Evolutionary conservation across 371 early-diverging fungal species (phyloP).

Genomic region (Rhizomucor pusillus): DNA sequence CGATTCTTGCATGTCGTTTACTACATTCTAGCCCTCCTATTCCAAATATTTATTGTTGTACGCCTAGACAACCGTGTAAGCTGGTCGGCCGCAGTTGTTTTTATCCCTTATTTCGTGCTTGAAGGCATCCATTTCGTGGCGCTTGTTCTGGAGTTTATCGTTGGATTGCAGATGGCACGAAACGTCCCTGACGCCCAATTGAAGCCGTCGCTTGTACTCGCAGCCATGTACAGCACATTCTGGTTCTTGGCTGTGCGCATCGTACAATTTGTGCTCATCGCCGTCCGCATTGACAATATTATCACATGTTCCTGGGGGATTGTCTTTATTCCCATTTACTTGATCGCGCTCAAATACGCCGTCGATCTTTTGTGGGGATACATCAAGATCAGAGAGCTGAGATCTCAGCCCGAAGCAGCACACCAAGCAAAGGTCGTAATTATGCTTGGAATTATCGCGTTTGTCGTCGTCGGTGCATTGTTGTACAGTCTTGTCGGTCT

Average conservation of each 20-base stretch:
- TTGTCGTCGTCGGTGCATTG: conserved; percentile 53
- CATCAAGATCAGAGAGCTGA: conserved; percentile 36
- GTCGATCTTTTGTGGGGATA: conserved; percentile 51
- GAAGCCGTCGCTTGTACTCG: not conserved
- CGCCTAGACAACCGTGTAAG: conserved; percentile 38
- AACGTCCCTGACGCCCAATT: conserved; percentile 1
- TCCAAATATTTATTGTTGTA: conserved; percentile 57
- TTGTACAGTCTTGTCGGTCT: conserved; percentile 73
- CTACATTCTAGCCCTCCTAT: conserved; percentile 35
- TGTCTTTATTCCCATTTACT: conserved; percentile 79
- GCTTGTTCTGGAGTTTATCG: conserved; percentile 20
- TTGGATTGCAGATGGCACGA: conserved; percentile 11
- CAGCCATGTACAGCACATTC: conserved; percentile 42
- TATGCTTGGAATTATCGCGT: conserved; percentile 43
- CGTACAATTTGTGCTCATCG: conserved; percentile 55
- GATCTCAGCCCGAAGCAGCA: conserved; percentile 45
- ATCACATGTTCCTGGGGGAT: conserved; percentile 67
- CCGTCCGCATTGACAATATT: conserved; percentile 55
- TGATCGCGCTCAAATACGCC: conserved; percentile 61
- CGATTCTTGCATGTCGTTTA: conserved; percentile 23
- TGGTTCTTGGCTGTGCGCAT: conserved; percentile 62
- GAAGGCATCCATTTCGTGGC: conserved; percentile 52
- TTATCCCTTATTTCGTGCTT: conserved; percentile 72
- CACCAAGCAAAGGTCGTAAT: conserved; percentile 56
- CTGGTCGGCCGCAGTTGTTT: conserved; percentile 60